Evolutionary conservation across 148 eudicot genomes (phyloP).

Genomic region (Persicaria tinctoria): DNA sequence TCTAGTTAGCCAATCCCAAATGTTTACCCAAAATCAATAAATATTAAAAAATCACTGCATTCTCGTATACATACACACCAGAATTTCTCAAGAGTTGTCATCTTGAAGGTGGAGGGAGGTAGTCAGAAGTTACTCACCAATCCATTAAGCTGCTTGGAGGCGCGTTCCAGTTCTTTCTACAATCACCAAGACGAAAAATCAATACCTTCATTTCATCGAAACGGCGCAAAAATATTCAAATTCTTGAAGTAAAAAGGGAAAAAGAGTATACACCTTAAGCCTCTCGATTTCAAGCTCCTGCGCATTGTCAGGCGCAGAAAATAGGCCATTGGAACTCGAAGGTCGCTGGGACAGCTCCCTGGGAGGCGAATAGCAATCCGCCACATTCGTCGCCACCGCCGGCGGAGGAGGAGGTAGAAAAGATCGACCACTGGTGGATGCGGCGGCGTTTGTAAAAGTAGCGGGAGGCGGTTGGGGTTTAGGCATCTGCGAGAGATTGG

Average conservation of each 20-base stretch:
- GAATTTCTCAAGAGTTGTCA: neutral
- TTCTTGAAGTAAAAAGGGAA: neutral
- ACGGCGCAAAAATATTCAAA: neutral
- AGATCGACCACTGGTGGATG: constrained; percentile 13
- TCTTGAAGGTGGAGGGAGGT: neutral
- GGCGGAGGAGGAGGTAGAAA: constrained; percentile 15
- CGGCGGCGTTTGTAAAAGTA: constrained; percentile 15
- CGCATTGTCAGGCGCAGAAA: constrained; percentile 13
- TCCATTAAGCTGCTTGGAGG: constrained; percentile 42
- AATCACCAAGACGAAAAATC: constrained; percentile 17
- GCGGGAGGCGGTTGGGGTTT: constrained; percentile 23
- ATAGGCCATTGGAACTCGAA: constrained; percentile 15
- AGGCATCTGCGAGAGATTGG: constrained; percentile 20
- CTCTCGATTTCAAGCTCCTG: constrained; percentile 35
- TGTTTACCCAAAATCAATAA: too few relatives aligned
- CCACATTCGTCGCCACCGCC: constrained; percentile 11
- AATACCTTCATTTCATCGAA: neutral
- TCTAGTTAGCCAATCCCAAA: neutral
- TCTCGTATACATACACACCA: neutral
- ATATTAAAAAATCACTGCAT: neutral
- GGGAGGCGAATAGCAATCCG: constrained; percentile 63
- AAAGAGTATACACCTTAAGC: constrained; percentile 37
- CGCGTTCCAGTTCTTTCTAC: constrained; percentile 59
- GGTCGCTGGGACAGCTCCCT: constrained; percentile 68
- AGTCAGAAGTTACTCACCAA: constrained; percentile 32